These are phyloP conservation scores for Russula emetica DNA, from an alignment of 768 basidiomycete genomes.

Conservation along the genomic window DNA sequence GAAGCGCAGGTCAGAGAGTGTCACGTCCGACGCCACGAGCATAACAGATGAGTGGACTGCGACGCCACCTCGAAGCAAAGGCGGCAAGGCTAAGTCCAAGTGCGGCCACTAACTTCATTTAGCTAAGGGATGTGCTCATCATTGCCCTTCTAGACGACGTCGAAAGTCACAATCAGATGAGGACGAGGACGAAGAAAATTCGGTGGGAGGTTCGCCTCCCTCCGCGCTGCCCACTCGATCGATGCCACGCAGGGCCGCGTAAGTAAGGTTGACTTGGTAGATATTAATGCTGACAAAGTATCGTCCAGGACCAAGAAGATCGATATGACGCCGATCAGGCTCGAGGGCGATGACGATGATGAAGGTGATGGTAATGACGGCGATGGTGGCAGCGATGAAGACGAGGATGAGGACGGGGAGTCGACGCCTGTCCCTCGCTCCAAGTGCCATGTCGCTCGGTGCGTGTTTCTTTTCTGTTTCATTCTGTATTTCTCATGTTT, in stretches of 20 bases:
- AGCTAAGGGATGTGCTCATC: background rate
- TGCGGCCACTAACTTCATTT: slow-evolving; percentile 5
- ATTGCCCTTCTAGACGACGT: slow-evolving; percentile 42
- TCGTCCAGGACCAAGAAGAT: slow-evolving; percentile 26
- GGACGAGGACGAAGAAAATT: slow-evolving; percentile 37
- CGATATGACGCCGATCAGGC: slow-evolving; percentile 26
- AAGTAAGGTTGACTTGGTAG: slow-evolving; percentile 35
- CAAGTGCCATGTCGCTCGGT: slow-evolving; percentile 7
- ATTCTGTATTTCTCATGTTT: background rate
- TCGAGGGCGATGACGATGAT: slow-evolving; percentile 35
- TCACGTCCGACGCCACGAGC: slow-evolving; percentile 42
- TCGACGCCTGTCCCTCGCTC: slow-evolving; percentile 25
- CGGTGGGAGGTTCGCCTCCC: slow-evolving; percentile 35
- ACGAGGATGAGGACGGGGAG: slow-evolving; percentile 22
- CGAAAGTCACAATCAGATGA: slow-evolving; percentile 53
- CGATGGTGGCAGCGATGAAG: slow-evolving; percentile 12
- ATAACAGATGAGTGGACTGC: slow-evolving; percentile 34
- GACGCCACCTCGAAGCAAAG: slow-evolving; percentile 34
- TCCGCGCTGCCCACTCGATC: slow-evolving; percentile 44
- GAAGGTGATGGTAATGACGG: slow-evolving; percentile 30
- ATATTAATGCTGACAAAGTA: slow-evolving; percentile 35
- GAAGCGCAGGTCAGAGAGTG: slow-evolving; percentile 58
- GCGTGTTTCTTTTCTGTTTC: background rate
- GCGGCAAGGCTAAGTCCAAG: slow-evolving; percentile 37
- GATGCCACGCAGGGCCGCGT: slow-evolving; percentile 59